Percentiles rank a stretch among this genome's conserved stretches.
These are phyloP conservation scores for Candida odintsovae DNA, from an alignment of 805 yeast genomes.

Conservation along the genomic window DNA sequence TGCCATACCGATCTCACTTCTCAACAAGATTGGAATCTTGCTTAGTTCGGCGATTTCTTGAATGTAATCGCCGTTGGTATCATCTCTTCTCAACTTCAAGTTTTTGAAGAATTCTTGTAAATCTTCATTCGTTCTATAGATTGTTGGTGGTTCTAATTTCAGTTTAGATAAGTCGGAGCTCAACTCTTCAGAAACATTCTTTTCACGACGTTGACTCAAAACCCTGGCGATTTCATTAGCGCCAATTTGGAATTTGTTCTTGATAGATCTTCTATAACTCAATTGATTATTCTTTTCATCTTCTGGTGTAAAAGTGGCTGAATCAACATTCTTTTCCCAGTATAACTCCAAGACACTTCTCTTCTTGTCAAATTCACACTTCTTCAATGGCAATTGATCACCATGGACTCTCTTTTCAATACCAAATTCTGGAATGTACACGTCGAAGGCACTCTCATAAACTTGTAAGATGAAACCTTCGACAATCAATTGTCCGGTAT, in stretches of 20 bases:
- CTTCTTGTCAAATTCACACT: constrained; percentile 83
- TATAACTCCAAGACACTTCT: constrained; percentile 68
- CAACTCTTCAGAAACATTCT: constrained; percentile 32
- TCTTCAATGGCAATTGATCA: constrained; percentile 86
- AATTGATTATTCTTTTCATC: constrained; percentile 71
- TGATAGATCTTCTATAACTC: constrained; percentile 71
- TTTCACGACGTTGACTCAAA: constrained; percentile 26
- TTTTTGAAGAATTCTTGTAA: constrained; percentile 52
- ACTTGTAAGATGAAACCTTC: constrained; percentile 89
- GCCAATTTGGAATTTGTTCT: constrained; percentile 70
- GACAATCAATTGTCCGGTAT: constrained; percentile 76
- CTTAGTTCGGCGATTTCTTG: constrained; percentile 79
- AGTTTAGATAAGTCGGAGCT: constrained; percentile 42
- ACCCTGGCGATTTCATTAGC: constrained; percentile 64
- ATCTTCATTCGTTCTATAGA: constrained; percentile 27
- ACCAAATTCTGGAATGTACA: constrained; percentile 86
- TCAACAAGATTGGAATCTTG: constrained; percentile 75
- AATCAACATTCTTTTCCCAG: constrained; percentile 91
- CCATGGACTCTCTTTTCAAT: constrained; percentile 96
- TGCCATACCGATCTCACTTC: constrained; percentile 94
- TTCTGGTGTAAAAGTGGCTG: constrained; percentile 87
- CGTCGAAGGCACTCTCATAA: constrained; percentile 94
- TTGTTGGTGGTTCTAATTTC: constrained; percentile 39
- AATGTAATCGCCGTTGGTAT: constrained; percentile 41
- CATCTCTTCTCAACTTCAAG: constrained; percentile 56